phyloP scores from a whole-genome alignment of 148 eudicot species.

The Selenicereus undatus region DNA sequence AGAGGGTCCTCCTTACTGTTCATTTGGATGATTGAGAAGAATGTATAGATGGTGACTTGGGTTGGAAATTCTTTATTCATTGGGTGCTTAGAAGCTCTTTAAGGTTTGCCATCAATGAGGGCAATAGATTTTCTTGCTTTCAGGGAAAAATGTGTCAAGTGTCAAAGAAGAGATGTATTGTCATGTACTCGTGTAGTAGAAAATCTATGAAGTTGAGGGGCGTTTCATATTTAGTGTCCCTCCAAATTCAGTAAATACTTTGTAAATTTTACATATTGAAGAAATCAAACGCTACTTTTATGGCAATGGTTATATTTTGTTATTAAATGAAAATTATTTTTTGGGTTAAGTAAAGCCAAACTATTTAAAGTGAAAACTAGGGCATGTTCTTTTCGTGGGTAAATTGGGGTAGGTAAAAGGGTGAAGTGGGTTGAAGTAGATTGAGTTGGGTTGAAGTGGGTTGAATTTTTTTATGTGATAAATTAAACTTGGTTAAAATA shows the following conservation, averaged over 20 bases:
- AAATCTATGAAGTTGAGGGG: background rate
- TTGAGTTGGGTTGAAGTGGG: too few relatives aligned
- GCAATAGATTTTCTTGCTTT: conserved; percentile 16
- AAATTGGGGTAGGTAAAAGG: too few relatives aligned
- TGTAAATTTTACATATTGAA: background rate
- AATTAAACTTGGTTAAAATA: too few relatives aligned
- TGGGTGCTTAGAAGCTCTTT: conserved; percentile 23
- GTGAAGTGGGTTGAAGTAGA: too few relatives aligned
- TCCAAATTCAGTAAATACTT: background rate
- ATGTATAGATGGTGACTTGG: conserved; percentile 20
- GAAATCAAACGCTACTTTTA: background rate
- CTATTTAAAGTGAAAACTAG: too few relatives aligned
- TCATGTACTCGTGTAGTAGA: background rate
- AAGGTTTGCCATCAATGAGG: conserved; percentile 12
- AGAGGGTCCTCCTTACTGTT: background rate
- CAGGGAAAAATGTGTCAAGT: background rate
- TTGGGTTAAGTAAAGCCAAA: too few relatives aligned
- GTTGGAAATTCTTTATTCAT: conserved; percentile 40
- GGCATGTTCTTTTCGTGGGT: too few relatives aligned
- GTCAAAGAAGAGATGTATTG: conserved; percentile 10
- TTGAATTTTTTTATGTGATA: too few relatives aligned
- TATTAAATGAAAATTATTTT: too few relatives aligned
- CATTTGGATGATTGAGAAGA: conserved; percentile 9
- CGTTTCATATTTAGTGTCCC: too few relatives aligned
- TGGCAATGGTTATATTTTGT: background rate